These are phyloP conservation scores for Trichoderma sp. DNA, from an alignment of 2,329 filamentous ascomycete species.

Conservation along the genomic window DNA sequence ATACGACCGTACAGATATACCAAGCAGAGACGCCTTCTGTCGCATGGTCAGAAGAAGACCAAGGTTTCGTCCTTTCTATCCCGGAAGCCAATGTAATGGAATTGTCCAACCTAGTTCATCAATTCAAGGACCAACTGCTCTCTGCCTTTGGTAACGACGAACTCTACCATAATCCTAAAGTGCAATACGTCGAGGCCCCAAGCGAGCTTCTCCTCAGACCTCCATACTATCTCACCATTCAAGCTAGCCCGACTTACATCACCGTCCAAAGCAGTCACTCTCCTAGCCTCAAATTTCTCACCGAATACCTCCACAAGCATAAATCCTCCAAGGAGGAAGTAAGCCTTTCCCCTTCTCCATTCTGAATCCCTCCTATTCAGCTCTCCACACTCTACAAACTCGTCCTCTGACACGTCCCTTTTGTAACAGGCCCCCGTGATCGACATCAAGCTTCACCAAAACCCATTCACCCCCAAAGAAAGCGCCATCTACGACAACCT, in stretches of 20 bases:
- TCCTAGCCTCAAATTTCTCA: neutral
- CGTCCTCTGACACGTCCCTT: neutral
- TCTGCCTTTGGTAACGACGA: too few relatives aligned
- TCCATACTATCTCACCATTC: neutral
- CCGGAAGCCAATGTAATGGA: neutral
- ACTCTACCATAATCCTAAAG: neutral
- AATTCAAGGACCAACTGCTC: neutral
- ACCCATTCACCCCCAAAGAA: neutral
- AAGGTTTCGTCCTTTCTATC: neutral
- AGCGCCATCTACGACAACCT: neutral
- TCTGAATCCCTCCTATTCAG: neutral
- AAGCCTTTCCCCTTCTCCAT: too few relatives aligned
- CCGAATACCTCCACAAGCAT: too few relatives aligned
- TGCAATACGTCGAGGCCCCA: neutral
- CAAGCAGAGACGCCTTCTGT: neutral
- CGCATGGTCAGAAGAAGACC: neutral
- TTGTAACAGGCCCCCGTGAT: neutral
- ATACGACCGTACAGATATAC: neutral
- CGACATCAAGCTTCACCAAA: neutral
- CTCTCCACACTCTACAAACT: neutral
- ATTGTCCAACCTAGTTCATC: accelerated
- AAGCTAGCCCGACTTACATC: accelerated
- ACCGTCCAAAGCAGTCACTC: neutral
- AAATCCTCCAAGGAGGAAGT: too few relatives aligned
- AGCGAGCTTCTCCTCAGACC: neutral